phyloP scores from a whole-genome alignment of 2,329 filamentous ascomycete species.

The Alternaria consortialis region DNA sequence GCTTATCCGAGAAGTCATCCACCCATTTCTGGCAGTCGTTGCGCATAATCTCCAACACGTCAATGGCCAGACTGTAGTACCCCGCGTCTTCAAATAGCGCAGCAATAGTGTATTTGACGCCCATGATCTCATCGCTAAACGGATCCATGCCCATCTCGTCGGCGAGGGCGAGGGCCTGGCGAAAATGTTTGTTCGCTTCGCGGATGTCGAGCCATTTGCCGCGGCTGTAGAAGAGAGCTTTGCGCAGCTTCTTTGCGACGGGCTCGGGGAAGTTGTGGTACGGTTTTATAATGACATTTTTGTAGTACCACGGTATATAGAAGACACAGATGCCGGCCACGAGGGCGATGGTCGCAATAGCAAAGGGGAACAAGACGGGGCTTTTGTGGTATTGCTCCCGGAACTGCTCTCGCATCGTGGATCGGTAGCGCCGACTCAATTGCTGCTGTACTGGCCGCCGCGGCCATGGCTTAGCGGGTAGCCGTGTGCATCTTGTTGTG shows the following conservation, averaged over 20 bases:
- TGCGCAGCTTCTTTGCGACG: conserved; percentile 79
- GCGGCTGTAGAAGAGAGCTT: conserved; percentile 83
- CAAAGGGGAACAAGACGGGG: conserved; percentile 52
- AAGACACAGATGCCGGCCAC: conserved; percentile 50
- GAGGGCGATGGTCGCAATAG: conserved; percentile 48
- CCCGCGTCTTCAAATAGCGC: conserved; percentile 80
- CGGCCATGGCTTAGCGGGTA: conserved; percentile 37
- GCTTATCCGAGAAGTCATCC: conserved; percentile 54
- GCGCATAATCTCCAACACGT: conserved; percentile 80
- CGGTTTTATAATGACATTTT: conserved; percentile 56
- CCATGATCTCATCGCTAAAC: conserved; percentile 89
- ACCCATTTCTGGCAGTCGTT: conserved; percentile 69
- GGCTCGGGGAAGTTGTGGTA: conserved; percentile 71
- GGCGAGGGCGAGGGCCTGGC: conserved; percentile 77
- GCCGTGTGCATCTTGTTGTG: conserved; percentile 20
- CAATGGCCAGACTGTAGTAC: conserved; percentile 73
- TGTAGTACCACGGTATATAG: conserved; percentile 59
- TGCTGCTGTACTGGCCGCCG: conserved; percentile 39
- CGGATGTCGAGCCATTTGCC: conserved; percentile 73
- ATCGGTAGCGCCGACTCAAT: conserved; percentile 38
- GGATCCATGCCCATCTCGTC: conserved; percentile 80
- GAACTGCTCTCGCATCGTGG: conserved; percentile 38
- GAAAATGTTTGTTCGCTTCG: conserved; percentile 83
- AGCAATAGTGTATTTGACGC: conserved; percentile 84
- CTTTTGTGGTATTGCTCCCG: conserved; percentile 49